These are phyloP conservation scores for Eimeria necatrix DNA, from an alignment of 169 alveolate genomes.

Conservation along the genomic window DNA sequence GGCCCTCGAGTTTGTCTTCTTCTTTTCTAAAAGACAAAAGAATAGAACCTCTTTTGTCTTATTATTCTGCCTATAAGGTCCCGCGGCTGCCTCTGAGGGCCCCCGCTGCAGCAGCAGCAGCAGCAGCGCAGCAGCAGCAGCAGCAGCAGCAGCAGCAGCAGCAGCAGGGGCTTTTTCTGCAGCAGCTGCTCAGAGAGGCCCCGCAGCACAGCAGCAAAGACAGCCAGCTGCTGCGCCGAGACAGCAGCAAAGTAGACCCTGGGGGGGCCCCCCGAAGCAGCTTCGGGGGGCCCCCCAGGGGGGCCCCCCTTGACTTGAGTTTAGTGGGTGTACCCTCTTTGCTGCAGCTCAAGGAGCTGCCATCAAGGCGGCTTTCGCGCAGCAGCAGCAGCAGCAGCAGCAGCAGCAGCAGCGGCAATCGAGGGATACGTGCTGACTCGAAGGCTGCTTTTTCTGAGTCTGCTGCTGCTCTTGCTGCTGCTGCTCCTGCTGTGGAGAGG, in stretches of 20 bases:
- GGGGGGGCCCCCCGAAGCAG: background rate
- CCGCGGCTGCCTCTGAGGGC: background rate
- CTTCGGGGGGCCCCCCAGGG: background rate
- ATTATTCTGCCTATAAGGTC: background rate
- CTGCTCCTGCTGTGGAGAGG: conserved; percentile 14
- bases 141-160: too few relatives aligned
- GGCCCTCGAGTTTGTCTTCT: background rate
- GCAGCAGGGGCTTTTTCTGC: background rate
- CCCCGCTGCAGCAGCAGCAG: too few relatives aligned
- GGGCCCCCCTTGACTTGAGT: background rate
- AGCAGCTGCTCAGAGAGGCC: background rate
- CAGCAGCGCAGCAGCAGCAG: too few relatives aligned
- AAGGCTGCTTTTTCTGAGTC: background rate
- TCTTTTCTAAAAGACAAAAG: background rate
- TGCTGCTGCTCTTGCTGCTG: background rate
- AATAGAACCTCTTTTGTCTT: background rate
- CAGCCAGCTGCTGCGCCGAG: background rate
- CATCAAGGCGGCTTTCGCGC: background rate
- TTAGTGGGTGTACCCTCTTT: background rate
- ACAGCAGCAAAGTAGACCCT: background rate
- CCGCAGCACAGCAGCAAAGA: too few relatives aligned
- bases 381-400: conserved; percentile 10
- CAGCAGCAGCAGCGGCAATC: background rate
- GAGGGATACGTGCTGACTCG: background rate
- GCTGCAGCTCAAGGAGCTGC: background rate